Conservation (phyloP, 192 early-diverging fungal species). For the Coemansia interrupta region DNA sequence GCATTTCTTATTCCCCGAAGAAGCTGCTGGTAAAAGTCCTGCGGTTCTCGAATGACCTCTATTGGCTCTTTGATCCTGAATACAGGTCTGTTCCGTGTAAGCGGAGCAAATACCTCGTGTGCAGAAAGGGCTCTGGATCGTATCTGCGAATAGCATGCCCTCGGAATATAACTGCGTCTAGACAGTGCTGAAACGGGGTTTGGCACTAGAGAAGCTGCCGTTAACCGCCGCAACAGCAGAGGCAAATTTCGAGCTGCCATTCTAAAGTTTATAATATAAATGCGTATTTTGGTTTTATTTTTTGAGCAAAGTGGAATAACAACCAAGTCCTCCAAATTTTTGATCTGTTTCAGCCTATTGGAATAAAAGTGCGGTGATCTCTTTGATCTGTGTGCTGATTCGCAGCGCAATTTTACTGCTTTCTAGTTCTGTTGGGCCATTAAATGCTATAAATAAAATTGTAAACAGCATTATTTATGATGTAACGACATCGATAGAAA, state of each 20-base stretch:
- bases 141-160: neutral
- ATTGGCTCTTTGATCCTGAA: slow-evolving; percentile 44
- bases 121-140: slow-evolving; percentile 9
- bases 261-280: neutral
- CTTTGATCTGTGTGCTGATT: too few species aligned
- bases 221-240: neutral
- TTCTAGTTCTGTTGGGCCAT: too few species aligned
- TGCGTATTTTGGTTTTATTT: too few species aligned
- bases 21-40: slow-evolving; percentile 54
- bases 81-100: slow-evolving; percentile 34
- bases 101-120: slow-evolving; percentile 31
- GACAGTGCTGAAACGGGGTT: too few species aligned
- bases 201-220: neutral
- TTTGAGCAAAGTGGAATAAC: too few species aligned
- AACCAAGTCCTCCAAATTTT: too few species aligned
- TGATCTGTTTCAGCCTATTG: too few species aligned
- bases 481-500: too few species aligned
- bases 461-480: too few species aligned
- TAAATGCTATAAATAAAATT: too few species aligned
- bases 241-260: neutral
- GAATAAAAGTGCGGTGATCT: too few species aligned
- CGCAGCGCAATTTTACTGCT: too few species aligned
- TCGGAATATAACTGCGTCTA: neutral
- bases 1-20: slow-evolving; percentile 64
- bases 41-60: slow-evolving; percentile 53